Evolutionary conservation across 2,329 filamentous ascomycete genomes (phyloP), one percentile per base, ranked within the genome.

Genomic region (Mariannaea elegans): DNA sequence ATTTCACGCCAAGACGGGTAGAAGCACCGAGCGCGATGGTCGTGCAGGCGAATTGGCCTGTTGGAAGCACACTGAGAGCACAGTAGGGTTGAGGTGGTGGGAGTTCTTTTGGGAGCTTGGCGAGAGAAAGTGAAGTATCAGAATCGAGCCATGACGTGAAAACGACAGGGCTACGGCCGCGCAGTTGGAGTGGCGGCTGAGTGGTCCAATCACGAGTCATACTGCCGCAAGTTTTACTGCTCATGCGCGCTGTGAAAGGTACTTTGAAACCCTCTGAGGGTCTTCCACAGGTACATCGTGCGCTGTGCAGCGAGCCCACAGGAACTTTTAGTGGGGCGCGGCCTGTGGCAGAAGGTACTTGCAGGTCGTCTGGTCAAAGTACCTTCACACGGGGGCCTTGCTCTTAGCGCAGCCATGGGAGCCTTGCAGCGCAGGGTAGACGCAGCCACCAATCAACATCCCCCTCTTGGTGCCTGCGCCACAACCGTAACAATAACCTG

Each of bases 111-210:
- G 13, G 18, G 18, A 18, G 16, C 18, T 55, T 3, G 23, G 12
- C 23, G 24, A 41, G 24, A 42, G 47, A 45, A 44, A n/a, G 38
- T 50, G 44, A 46, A 41, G 47, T n/a, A n/a, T 24, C n/a, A 47
- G 34, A 56, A 51, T 54, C 44, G 32, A 50, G 38, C 39, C 56
- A 61, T 57, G 56, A 57, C 38, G 42, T 46, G 48, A 58, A 49
- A 42, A 9, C n/a, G 21, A 31, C 21, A 49, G 39, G 13, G 16
- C 32, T 23, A 23, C 49, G 38, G 19, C 44, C 24, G 36, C 44
- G 42, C 47, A 49, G 23, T 23, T 36, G 36, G 31, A 19, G 50
- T 36, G 29, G 59, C 31, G 36, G 44, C 36, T 44, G 34, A 31
- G 29, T 41, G 34, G 36, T 32, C 59, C 34, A 41, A 52, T 55